Evolutionary conservation across 1,284 basidiomycete genomes (phyloP), one percentile per base, ranked within the genome.

Genomic region (Anthracocystis walkeri): DNA sequence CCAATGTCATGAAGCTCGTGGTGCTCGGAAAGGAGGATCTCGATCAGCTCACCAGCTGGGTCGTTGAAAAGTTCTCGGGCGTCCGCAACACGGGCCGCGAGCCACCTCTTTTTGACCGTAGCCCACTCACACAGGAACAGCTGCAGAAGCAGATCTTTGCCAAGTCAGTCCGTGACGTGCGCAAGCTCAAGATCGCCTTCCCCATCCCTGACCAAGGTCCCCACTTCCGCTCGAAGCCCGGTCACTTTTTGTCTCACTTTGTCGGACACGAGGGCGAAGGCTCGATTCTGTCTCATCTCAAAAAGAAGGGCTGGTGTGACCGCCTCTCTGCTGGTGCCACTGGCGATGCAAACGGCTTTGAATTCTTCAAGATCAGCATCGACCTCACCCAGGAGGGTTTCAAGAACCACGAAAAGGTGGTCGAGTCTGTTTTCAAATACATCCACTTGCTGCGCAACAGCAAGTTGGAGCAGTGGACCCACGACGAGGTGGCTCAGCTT

Each of bases 221-320:
- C 1, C 87, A 90, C 50, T 97, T 92, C 90, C 88, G 90, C 40
- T 88, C 91, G 82, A 95, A 89, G 87, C 96, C 97, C 2, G 90
- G 89, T 3, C 87, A 90, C 71, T 92, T 95, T 85, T 84, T 99
- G 20, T 89, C 91, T 2, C 94, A 97, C 85, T 91, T 97, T 82
- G 87, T 97, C 52, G 97, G 97, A 0, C 96, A 99, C 85, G 97
- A 99, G 87, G 97, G 97, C 4, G 91, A 92, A 41, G 97, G 97
- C 1, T 97, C 95, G 0, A 87, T 99, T 45, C 89, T 95, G 77
- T 94, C 94, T 1, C 94, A 95, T 85, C 88, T 99, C 70, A 99
- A 98, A 87, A 88, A 89, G 77, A 92, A 92, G 82, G 94, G 95
- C 5, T 98, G 95, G 95, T 90, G 92, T 54, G 95, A 93, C 62